Evolutionary conservation across 2,329 filamentous ascomycete species (phyloP).

Genomic region (Cladobotryum protrusum): DNA sequence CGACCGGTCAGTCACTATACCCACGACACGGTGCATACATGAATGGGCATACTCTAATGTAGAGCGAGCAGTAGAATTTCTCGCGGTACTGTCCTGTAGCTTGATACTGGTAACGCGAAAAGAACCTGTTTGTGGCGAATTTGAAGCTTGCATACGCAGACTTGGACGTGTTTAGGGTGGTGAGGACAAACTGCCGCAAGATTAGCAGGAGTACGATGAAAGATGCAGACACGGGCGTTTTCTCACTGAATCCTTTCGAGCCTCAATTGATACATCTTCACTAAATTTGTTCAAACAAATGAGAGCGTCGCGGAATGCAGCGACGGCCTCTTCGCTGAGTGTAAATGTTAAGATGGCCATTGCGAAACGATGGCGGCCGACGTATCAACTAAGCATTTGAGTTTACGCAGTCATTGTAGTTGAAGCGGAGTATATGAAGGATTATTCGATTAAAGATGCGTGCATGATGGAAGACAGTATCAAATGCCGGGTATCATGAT

Average conservation of each 20-base stretch:
- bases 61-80: constrained; percentile 68
- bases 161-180: constrained; percentile 72
- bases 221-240: background rate
- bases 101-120: constrained; percentile 64
- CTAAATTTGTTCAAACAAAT: constrained; percentile 73
- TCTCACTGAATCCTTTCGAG: constrained; percentile 58
- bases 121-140: constrained; percentile 62
- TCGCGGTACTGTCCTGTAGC: constrained; percentile 45
- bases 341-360: constrained; percentile 68
- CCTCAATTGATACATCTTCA: constrained; percentile 71
- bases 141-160: constrained; percentile 71
- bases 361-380: too few relatives aligned
- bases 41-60: constrained; percentile 51
- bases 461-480: too few relatives aligned
- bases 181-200: constrained; percentile 56
- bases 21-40: background rate
- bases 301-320: constrained; percentile 64
- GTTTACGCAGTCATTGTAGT: background rate
- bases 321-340: constrained; percentile 65
- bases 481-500: too few relatives aligned
- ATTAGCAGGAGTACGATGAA: constrained; percentile 2
- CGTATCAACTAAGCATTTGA: too few relatives aligned
- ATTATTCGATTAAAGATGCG: too few relatives aligned
- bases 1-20: background rate
- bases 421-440: background rate